Evolutionary conservation across 306 rosid species (phyloP).

Genomic region (Begonia peltatifolia): DNA sequence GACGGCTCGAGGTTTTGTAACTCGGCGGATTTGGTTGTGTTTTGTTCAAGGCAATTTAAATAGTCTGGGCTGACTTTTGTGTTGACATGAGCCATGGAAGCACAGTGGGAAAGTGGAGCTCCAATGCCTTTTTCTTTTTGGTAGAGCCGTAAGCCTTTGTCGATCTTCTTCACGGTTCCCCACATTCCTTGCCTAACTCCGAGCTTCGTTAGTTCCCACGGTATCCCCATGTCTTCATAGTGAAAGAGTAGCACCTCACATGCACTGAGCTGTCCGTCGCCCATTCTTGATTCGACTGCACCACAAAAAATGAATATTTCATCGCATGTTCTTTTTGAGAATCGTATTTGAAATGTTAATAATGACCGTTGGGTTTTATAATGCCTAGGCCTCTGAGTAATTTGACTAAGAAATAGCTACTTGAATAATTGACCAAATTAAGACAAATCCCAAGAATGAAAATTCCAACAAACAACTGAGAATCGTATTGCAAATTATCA

Average conservation of each 20-base stretch:
- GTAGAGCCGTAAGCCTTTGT: constrained; percentile 60
- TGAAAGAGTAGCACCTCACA: constrained; percentile 85
- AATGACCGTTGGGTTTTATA: too few relatives aligned
- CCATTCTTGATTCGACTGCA: constrained; percentile 71
- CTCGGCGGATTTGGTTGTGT: constrained; percentile 19
- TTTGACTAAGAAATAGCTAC: too few relatives aligned
- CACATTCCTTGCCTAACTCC: constrained; percentile 97
- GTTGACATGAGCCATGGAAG: constrained; percentile 58
- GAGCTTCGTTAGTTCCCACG: constrained; percentile 94
- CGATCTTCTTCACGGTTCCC: constrained; percentile 94
- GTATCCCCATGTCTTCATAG: constrained; percentile 97
- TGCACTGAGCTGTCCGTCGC: constrained; percentile 46
- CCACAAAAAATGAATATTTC: constrained; percentile 8
- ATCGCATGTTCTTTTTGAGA: background rate
- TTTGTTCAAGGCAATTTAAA: constrained; percentile 41
- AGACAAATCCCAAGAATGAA: constrained; percentile 3
- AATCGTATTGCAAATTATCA: too few relatives aligned
- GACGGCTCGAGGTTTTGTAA: constrained; percentile 23
- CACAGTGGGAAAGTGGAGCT: constrained; percentile 42
- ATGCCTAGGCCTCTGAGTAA: too few relatives aligned
- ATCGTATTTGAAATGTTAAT: too few relatives aligned
- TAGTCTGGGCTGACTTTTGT: constrained; percentile 50
- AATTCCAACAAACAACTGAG: background rate
- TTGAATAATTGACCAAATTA: too few relatives aligned
- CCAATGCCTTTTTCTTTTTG: constrained; percentile 48